Evolutionary conservation across 768 basidiomycete genomes (phyloP), one percentile per base, ranked within the genome.

Genomic region (Lactarius evosmus): DNA sequence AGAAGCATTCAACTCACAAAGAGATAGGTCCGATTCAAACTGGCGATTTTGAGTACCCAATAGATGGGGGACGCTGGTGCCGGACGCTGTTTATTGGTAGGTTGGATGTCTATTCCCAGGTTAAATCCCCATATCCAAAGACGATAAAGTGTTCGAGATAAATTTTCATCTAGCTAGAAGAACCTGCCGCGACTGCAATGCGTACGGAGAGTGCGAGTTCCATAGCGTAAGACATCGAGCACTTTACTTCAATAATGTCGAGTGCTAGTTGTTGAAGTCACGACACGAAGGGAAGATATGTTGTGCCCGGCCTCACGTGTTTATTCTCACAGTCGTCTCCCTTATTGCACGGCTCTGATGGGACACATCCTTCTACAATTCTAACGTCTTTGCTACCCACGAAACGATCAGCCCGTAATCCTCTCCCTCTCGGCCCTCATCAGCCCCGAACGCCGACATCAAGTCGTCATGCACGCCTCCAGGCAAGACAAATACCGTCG

Each of bases 91-190:
- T 83, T 69, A 95, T 86, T 7, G 92, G 91, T 17, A 72, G 73
- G 22, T 80, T 75, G 56, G 81, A 75, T 51, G 82, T 76, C 97
- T 97, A 99, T 78, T 99, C 97, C 97, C 97, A 99, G 30, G 95
- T 98, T 46, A 93, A 78, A 68, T 87, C 82, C 3, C 95, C 95
- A 75, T 93, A 93, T 51, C 95, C 94, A 73, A 92, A 98, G 57
- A 97, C 92, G 49, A 87, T 75, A 61, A 80, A 81, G 74, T 98
- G 91, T 0, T 96, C 97, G 51, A 92, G 89, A 72, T 99, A 89
- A 98, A 75, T 90, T 96, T 75, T 98, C 97, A 74, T 99, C n/a
- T n/a, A n/a, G n/a, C n/a, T n/a, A n/a, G 73, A 98, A 98, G 77
- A 89, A 91, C 5, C 94, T 93, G 60, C 82, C 0, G 92, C 88